These are phyloP conservation scores for Termitomyces sp. DNA, from an alignment of 768 basidiomycete genomes.

Conservation along the genomic window DNA sequence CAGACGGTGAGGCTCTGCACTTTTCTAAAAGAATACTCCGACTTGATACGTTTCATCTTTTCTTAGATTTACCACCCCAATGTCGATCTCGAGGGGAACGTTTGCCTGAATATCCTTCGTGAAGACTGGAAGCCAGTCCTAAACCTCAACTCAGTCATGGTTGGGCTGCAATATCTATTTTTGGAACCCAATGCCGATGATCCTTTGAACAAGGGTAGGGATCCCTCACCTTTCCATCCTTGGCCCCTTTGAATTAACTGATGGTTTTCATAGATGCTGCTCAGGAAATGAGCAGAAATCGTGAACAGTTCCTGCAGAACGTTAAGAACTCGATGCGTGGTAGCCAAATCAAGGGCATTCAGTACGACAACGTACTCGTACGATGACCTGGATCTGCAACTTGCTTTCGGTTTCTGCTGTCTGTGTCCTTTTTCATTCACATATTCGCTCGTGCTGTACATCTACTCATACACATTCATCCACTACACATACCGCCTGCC, in stretches of 20 bases:
- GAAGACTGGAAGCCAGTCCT: slow-evolving; percentile 99
- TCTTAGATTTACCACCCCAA: slow-evolving; percentile 97
- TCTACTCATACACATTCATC: slow-evolving; percentile 29
- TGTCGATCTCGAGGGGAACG: slow-evolving; percentile 96
- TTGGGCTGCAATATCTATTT: slow-evolving; percentile 97
- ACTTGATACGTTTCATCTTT: background rate
- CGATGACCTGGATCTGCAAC: slow-evolving; percentile 26
- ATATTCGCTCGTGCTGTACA: slow-evolving; percentile 26
- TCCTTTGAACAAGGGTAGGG: slow-evolving; percentile 93
- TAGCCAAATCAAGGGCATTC: slow-evolving; percentile 67
- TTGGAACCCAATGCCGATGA: slow-evolving; percentile 98
- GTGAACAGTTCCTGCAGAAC: slow-evolving; percentile 79
- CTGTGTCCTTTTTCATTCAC: slow-evolving; percentile 22
- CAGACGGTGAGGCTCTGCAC: slow-evolving; percentile 63
- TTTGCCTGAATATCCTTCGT: slow-evolving; percentile 96
- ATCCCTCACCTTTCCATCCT: background rate
- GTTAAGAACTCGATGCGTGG: slow-evolving; percentile 90
- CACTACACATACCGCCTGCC: slow-evolving; percentile 25
- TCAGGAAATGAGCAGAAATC: slow-evolving; percentile 85
- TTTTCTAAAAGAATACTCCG: background rate
- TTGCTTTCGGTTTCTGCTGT: slow-evolving; percentile 13
- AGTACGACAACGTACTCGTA: slow-evolving; percentile 72
- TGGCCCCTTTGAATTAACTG: slow-evolving; percentile 1
- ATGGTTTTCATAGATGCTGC: slow-evolving; percentile 73
- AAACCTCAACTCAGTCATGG: slow-evolving; percentile 97